Percentiles rank a stretch among this genome's conserved stretches.
Conservation (phyloP, 2,329 filamentous ascomycete species). For the Fonsecaea monophora region DNA sequence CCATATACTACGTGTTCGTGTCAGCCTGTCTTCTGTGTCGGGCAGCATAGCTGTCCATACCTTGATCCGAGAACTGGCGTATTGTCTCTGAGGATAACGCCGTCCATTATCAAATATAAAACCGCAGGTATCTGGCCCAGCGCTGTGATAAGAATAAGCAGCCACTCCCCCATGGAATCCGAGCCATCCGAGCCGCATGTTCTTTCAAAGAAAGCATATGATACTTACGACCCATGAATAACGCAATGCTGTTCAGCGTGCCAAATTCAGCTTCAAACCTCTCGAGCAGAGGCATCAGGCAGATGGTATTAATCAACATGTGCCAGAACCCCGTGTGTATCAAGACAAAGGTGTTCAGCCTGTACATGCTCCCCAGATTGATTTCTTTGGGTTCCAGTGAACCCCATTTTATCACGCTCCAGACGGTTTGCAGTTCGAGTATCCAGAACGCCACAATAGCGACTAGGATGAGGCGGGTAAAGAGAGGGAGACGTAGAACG, state of each 20-base stretch:
- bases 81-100: slow-evolving; percentile 72
- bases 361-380: slow-evolving; percentile 84
- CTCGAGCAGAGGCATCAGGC: slow-evolving; percentile 85
- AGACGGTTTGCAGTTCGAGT: slow-evolving; percentile 70
- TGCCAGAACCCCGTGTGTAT: slow-evolving; percentile 85
- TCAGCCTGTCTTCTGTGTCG: slow-evolving; percentile 8
- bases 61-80: slow-evolving; percentile 81
- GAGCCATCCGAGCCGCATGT: background rate
- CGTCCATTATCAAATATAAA: slow-evolving; percentile 80
- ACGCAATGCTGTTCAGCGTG: slow-evolving; percentile 81
- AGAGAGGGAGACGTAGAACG: slow-evolving; percentile 81
- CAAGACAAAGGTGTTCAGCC: slow-evolving; percentile 89
- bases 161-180: background rate
- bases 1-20: slow-evolving; percentile 72
- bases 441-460: slow-evolving; percentile 74
- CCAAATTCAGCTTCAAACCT: slow-evolving; percentile 93
- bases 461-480: slow-evolving; percentile 74
- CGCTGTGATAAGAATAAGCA: slow-evolving; percentile 55
- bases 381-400: slow-evolving; percentile 79
- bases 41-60: slow-evolving; percentile 55
- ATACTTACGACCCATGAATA: slow-evolving; percentile 88
- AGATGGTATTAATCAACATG: slow-evolving; percentile 76
- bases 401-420: slow-evolving; percentile 78
- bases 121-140: slow-evolving; percentile 82
- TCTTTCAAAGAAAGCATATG: background rate